Percentiles rank a stretch among this genome's conserved stretches.
These are phyloP conservation scores for Babesia bigemina DNA, from an alignment of 169 alveolate species.

Conservation along the genomic window DNA sequence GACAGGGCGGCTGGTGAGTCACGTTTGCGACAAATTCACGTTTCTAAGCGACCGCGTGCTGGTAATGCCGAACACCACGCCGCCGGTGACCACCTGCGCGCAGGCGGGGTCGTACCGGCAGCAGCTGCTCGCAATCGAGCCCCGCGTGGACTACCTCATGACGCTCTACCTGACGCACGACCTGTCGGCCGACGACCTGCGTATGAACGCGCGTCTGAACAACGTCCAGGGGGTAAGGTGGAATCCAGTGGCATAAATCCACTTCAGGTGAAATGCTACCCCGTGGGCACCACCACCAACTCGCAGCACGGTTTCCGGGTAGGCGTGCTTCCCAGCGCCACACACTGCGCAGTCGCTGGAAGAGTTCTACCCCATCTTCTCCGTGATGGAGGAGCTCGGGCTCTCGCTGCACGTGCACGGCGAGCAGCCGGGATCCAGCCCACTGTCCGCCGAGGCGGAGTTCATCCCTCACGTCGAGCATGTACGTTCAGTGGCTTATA, in stretches of 20 bases:
- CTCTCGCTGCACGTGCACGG: constrained; percentile 78
- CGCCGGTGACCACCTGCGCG: constrained; percentile 70
- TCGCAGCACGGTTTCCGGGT: constrained; percentile 71
- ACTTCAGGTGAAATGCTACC: constrained; percentile 72
- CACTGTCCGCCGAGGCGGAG: constrained; percentile 71
- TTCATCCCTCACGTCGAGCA: constrained; percentile 63
- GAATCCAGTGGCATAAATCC: background rate
- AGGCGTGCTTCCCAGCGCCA: background rate
- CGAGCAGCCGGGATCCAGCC: constrained; percentile 72
- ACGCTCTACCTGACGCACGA: constrained; percentile 73
- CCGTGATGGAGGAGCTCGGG: constrained; percentile 69
- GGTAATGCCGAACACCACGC: constrained; percentile 79
- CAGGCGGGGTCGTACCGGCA: constrained; percentile 72
- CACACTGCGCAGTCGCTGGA: constrained; percentile 50
- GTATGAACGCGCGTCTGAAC: constrained; percentile 50
- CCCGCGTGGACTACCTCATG: constrained; percentile 72
- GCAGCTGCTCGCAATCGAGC: constrained; percentile 55
- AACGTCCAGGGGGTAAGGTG: constrained; percentile 74
- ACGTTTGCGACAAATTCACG: background rate
- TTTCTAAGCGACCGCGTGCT: constrained; percentile 72
- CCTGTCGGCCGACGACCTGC: constrained; percentile 65
- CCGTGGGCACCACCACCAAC: constrained; percentile 77
- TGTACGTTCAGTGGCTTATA: constrained; percentile 23
- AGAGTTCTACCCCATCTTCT: constrained; percentile 69
- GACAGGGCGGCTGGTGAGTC: constrained; percentile 72